Percentiles rank a stretch among this genome's conserved stretches.
phyloP scores from a whole-genome alignment of 257 asterid species.

The Asclepias syriaca region DNA sequence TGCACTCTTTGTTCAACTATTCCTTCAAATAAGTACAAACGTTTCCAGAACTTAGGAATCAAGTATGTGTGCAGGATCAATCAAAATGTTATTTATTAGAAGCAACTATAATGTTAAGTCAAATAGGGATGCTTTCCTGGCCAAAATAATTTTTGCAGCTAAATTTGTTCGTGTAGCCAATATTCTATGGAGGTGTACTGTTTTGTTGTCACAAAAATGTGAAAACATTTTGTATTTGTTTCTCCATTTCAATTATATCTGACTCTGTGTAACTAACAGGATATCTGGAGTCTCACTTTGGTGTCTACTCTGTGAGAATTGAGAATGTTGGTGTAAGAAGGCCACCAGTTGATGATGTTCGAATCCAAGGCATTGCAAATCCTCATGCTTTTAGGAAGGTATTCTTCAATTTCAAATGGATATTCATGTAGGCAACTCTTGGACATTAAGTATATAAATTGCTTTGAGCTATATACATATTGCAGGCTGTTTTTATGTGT shows the following conservation, averaged over 20 bases:
- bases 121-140: background rate
- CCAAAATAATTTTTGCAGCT: background rate
- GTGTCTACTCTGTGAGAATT: conserved; percentile 60
- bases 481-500: conserved; percentile 61
- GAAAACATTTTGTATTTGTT: background rate
- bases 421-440: background rate
- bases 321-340: conserved; percentile 70
- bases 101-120: background rate
- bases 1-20: background rate
- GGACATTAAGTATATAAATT: background rate
- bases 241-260: background rate
- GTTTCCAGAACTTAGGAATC: background rate
- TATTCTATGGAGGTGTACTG: background rate
- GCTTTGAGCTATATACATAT: conserved; percentile 7
- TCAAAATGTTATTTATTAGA: background rate
- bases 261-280: conserved; percentile 36
- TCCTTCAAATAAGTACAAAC: too few relatives aligned
- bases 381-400: conserved; percentile 75
- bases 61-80: background rate
- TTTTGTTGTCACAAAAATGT: background rate
- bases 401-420: conserved; percentile 7
- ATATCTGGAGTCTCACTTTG: conserved; percentile 57
- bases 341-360: conserved; percentile 70
- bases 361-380: conserved; percentile 59
- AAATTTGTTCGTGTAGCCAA: background rate